phyloP scores from a whole-genome alignment of 352 stramenopile species.

The Pythium myriotylum region DNA sequence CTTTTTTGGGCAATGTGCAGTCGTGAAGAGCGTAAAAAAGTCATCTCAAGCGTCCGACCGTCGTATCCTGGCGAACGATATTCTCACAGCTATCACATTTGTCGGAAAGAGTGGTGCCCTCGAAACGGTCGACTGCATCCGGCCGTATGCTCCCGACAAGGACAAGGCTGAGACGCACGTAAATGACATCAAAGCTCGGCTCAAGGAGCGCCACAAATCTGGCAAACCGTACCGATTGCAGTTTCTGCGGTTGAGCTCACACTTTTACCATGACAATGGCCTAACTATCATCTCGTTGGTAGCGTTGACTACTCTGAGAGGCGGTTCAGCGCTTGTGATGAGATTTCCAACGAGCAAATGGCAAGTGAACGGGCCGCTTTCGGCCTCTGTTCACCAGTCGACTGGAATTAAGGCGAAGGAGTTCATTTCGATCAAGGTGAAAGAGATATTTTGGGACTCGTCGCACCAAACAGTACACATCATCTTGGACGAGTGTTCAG shows the following conservation, averaged over 20 bases:
- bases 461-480: slow-evolving; percentile 43
- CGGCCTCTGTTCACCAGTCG: slow-evolving; percentile 31
- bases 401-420: background rate
- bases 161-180: slow-evolving; percentile 32
- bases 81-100: slow-evolving; percentile 44
- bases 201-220: slow-evolving; percentile 38
- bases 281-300: slow-evolving; percentile 45
- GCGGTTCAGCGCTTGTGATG: slow-evolving; percentile 32
- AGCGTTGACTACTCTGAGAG: slow-evolving; percentile 34
- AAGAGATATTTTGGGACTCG: slow-evolving; percentile 52
- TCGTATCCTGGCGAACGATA: slow-evolving; percentile 35
- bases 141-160: slow-evolving; percentile 45
- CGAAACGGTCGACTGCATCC: slow-evolving; percentile 50
- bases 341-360: slow-evolving; percentile 56
- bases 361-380: slow-evolving; percentile 33
- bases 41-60: slow-evolving; percentile 29
- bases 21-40: slow-evolving; percentile 42
- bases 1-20: slow-evolving; percentile 60
- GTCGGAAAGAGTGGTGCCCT: slow-evolving; percentile 36
- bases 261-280: slow-evolving; percentile 50
- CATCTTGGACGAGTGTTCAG: slow-evolving; percentile 34
- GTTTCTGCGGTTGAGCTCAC: slow-evolving; percentile 58
- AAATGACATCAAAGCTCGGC: slow-evolving; percentile 31
- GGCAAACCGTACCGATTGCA: slow-evolving; percentile 46
- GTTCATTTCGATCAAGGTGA: slow-evolving; percentile 19